Evolutionary conservation across 2,329 filamentous ascomycete species (phyloP).

Genomic region (Monosporascus sp.): DNA sequence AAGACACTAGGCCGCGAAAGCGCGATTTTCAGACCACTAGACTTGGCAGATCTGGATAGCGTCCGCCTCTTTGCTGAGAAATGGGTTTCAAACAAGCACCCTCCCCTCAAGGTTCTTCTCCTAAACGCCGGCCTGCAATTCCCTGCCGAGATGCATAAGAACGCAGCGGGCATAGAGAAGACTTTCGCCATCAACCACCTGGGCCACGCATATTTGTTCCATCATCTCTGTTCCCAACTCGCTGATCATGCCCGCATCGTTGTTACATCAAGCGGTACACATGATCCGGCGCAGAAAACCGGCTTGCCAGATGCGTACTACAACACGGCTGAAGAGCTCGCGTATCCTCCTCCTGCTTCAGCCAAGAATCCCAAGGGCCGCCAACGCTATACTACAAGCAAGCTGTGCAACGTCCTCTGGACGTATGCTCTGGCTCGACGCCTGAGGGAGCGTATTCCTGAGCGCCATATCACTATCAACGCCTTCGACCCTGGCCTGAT

Average conservation of each 20-base stretch:
- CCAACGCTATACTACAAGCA: constrained; percentile 37
- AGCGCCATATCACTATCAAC: constrained; percentile 30
- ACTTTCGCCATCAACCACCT: constrained; percentile 46
- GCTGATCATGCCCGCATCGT: constrained; percentile 36
- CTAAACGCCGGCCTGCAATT: constrained; percentile 45
- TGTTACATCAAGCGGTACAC: constrained; percentile 38
- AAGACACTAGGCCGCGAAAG: constrained; percentile 32
- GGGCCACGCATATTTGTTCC: constrained; percentile 44
- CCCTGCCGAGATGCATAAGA: constrained; percentile 27
- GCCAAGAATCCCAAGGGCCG: constrained; percentile 25
- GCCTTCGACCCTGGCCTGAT: constrained; percentile 43
- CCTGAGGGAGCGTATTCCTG: constrained; percentile 17
- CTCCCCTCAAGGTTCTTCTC: constrained; percentile 38
- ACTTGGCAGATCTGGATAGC: constrained; percentile 33
- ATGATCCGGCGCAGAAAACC: constrained; percentile 39
- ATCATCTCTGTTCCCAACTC: constrained; percentile 36
- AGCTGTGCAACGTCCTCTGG: constrained; percentile 44
- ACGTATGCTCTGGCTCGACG: constrained; percentile 37
- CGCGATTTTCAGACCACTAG: constrained; percentile 34
- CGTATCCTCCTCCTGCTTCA: constrained; percentile 28
- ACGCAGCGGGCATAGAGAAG: constrained; percentile 37
- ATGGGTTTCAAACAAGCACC: constrained; percentile 28
- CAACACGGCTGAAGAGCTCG: constrained; percentile 37
- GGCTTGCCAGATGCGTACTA: constrained; percentile 38
- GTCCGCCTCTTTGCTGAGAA: constrained; percentile 34